Conservation (phyloP, 805 yeast species). For the Cyberlindnera nakhonratchasimensis region DNA sequence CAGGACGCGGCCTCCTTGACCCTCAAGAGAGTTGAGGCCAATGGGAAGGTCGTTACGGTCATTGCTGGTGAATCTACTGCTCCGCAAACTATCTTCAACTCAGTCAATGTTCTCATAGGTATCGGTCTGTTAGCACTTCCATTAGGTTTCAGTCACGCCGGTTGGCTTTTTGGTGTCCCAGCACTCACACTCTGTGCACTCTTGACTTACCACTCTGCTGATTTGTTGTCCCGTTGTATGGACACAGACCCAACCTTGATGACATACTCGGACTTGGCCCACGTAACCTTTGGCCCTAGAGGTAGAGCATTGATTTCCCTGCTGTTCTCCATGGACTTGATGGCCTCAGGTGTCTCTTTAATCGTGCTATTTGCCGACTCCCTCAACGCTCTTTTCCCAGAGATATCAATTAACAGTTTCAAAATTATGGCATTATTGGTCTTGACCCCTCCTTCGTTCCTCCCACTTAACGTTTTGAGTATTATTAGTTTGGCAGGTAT, state of each 20-base stretch:
- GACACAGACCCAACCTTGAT: conserved; percentile 76
- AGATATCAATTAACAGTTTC: conserved; percentile 49
- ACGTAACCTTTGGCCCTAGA: conserved; percentile 74
- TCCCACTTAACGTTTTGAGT: conserved; percentile 73
- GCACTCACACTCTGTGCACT: conserved; percentile 58
- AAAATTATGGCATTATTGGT: conserved; percentile 66
- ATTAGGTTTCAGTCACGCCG: conserved; percentile 62
- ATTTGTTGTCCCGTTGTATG: conserved; percentile 66
- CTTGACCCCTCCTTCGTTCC: conserved; percentile 76
- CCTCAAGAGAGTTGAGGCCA: conserved; percentile 64
- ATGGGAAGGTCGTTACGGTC: conserved; percentile 68
- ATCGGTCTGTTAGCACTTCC: conserved; percentile 75
- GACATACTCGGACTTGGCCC: conserved; percentile 87
- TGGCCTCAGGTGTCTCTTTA: conserved; percentile 80
- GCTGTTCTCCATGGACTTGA: conserved; percentile 69
- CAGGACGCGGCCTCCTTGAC: conserved; percentile 49
- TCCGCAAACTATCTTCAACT: conserved; percentile 73
- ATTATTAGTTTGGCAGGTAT: conserved; percentile 70
- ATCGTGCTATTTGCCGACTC: conserved; percentile 85
- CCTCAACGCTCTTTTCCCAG: conserved; percentile 62
- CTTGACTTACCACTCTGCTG: conserved; percentile 75
- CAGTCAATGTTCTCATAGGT: conserved; percentile 73
- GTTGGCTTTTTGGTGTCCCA: conserved; percentile 67
- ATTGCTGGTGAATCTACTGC: conserved; percentile 80
- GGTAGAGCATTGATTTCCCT: conserved; percentile 74